Base-by-base conservation (phyloP, 108 stramenopile species). In the Discostella pseudostelligera region DNA sequence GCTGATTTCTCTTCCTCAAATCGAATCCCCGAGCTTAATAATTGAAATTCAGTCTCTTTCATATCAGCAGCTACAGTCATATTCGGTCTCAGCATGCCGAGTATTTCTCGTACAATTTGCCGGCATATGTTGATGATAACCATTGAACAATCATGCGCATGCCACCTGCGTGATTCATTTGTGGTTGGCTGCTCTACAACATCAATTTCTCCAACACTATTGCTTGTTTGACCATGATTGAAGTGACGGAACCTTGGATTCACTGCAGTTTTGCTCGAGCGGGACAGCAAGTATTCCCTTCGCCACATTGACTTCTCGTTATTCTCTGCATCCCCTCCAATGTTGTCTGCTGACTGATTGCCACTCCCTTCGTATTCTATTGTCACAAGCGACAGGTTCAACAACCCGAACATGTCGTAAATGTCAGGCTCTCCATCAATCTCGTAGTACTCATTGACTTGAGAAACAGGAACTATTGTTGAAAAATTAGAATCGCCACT, bases 301-400 rank as follows among this genome's bases (percentile, higher is more conserved):
- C 68, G 65, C 88, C 88, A 89, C 13, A 72, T 70, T 5, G 81
- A 62, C 19, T 72, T 56, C 42, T 76, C 74, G 24, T 73, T 57
- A 11, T 36, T 59, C 12, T 65, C 47, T 11, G 60, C 48, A 26
- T 76, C 74, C 14, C 39, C 42, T 36, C 50, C 60, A 26, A 73
- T 67, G 3, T 69, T 79, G 9, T 70, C 63, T 42, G 75, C 84
- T 10, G 63, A 25, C 28, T 76, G 61, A 43, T 72, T 69, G 32
- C 87, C 85, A 43, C 62, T 74, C 19, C 93, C 89, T 69, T 88
- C 89, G 65, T 90, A 94, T 65, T 94, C 93, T 49, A 89, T 68
- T 10, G 93, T 94, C 16, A 74, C 65, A 9, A 94, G 58, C 14
- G 86, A 62, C 11, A 90, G 62, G 59, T 94, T 94, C 44, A 94